These are phyloP conservation scores for Lentinula sp. DNA, from an alignment of 768 basidiomycete genomes.

Conservation along the genomic window DNA sequence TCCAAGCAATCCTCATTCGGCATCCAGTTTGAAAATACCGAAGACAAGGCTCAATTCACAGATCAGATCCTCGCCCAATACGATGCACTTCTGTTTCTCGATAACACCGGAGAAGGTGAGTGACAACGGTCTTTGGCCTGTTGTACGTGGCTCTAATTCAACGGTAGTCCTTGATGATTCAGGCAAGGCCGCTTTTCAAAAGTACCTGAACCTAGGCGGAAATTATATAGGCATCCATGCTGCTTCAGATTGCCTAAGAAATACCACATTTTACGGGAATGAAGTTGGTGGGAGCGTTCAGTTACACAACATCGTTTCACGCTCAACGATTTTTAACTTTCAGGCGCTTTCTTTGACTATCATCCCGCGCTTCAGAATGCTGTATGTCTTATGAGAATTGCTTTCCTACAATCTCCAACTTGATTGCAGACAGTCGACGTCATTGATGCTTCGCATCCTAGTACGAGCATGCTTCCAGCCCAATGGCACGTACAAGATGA, in stretches of 20 bases:
- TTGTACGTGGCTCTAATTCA: not conserved
- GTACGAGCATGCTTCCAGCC: constrained; percentile 46
- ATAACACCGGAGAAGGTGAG: constrained; percentile 61
- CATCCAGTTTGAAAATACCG: constrained; percentile 57
- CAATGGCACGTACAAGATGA: constrained; percentile 53
- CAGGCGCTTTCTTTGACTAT: constrained; percentile 66
- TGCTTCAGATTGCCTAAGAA: constrained; percentile 53
- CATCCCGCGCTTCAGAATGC: constrained; percentile 63
- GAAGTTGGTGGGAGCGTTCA: constrained; percentile 41
- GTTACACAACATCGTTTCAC: not conserved
- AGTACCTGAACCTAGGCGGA: constrained; percentile 61
- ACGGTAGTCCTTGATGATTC: constrained; percentile 49
- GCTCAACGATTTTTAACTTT: not conserved
- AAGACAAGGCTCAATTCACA: constrained; percentile 53
- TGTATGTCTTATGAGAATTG: constrained; percentile 28
- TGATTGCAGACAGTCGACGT: constrained; percentile 48
- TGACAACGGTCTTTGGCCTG: not conserved
- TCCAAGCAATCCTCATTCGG: constrained; percentile 37
- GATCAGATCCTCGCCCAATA: constrained; percentile 46
- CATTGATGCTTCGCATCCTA: constrained; percentile 52
- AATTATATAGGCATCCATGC: constrained; percentile 69
- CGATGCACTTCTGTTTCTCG: constrained; percentile 65
- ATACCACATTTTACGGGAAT: constrained; percentile 48
- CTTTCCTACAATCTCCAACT: not conserved
- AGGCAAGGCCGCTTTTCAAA: constrained; percentile 57